Conservation (phyloP, 148 eudicot species). For the Fagopyrum tataricum region DNA sequence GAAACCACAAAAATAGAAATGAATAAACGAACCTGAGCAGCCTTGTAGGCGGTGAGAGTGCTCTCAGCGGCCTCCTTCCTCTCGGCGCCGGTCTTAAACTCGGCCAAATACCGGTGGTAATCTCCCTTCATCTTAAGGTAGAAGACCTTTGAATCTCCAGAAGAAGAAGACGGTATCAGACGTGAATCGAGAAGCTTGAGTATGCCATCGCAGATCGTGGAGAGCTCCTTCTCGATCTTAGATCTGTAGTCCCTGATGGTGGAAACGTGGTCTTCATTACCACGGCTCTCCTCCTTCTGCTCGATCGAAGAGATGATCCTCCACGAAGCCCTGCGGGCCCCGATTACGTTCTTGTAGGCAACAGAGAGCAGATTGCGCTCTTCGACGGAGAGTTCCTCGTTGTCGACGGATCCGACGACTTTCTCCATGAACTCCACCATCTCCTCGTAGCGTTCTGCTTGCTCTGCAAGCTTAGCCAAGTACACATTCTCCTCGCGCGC, state of each 20-base stretch:
- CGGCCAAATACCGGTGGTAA: constrained; percentile 51
- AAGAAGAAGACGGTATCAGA: constrained; percentile 31
- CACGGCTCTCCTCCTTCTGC: constrained; percentile 65
- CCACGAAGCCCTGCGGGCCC: constrained; percentile 74
- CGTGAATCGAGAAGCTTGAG: constrained; percentile 34
- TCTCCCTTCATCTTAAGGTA: constrained; percentile 62
- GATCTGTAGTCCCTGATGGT: constrained; percentile 43
- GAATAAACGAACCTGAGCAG: constrained; percentile 40
- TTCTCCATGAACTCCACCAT: constrained; percentile 72
- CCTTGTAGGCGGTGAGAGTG: constrained; percentile 44
- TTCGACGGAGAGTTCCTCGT: constrained; percentile 54
- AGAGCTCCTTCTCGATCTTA: constrained; percentile 47
- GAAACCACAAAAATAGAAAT: not conserved
- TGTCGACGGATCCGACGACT: constrained; percentile 25
- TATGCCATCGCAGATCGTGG: constrained; percentile 40
- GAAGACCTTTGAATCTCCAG: constrained; percentile 44
- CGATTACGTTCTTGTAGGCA: constrained; percentile 93
- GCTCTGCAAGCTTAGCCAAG: constrained; percentile 69
- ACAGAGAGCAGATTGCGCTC: constrained; percentile 90
- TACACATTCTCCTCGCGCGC: constrained; percentile 51
- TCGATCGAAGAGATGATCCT: constrained; percentile 64
- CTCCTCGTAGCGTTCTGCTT: constrained; percentile 75
- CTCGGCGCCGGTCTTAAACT: constrained; percentile 40
- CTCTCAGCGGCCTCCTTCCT: constrained; percentile 48
- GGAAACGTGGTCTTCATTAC: constrained; percentile 60